A percentile compares a stretch with the other conserved stretches of the same genome.
phyloP scores from a whole-genome alignment of 768 basidiomycete species.

The Rhodotorula babjevae region DNA sequence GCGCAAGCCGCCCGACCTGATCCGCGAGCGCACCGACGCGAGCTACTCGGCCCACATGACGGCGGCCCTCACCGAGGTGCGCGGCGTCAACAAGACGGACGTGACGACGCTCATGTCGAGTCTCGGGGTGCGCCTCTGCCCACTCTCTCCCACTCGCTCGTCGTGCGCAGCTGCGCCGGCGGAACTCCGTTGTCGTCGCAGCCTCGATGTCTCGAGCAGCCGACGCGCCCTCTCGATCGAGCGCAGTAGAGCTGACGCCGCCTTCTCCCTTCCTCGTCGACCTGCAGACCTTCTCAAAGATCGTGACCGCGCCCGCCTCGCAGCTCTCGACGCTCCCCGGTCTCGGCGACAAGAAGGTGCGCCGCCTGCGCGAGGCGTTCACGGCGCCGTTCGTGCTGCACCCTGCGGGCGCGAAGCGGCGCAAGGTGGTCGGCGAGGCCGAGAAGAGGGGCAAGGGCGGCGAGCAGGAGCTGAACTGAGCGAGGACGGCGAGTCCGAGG shows the following conservation, averaged over 20 bases:
- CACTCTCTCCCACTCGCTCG: neutral
- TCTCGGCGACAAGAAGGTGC: conserved; percentile 89
- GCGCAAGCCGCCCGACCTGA: conserved; percentile 83
- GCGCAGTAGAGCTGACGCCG: no score
- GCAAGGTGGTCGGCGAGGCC: conserved; percentile 7
- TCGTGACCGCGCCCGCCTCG: conserved; percentile 66
- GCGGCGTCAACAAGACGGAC: conserved; percentile 95
- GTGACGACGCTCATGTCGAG: conserved; percentile 84
- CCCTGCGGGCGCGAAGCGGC: neutral
- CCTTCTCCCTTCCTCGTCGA: no score
- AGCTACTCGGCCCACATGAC: conserved; percentile 77
- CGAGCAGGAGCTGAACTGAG: conserved; percentile 30
- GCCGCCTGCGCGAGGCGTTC: conserved; percentile 83
- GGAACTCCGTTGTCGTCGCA: no score
- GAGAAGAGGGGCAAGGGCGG: conserved; percentile 36
- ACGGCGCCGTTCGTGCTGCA: conserved; percentile 64
- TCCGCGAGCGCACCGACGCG: conserved; percentile 90
- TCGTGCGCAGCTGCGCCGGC: no score
- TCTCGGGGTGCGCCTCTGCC: conserved; percentile 66
- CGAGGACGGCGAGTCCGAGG: neutral
- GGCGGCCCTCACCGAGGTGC: conserved; percentile 76
- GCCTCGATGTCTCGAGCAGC: no score
- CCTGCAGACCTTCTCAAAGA: conserved; percentile 74
- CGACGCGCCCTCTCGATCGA: no score
- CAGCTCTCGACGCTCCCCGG: conserved; percentile 80